Base-by-base conservation (phyloP, 805 yeast species). In the Suhomyces sp. region DNA sequence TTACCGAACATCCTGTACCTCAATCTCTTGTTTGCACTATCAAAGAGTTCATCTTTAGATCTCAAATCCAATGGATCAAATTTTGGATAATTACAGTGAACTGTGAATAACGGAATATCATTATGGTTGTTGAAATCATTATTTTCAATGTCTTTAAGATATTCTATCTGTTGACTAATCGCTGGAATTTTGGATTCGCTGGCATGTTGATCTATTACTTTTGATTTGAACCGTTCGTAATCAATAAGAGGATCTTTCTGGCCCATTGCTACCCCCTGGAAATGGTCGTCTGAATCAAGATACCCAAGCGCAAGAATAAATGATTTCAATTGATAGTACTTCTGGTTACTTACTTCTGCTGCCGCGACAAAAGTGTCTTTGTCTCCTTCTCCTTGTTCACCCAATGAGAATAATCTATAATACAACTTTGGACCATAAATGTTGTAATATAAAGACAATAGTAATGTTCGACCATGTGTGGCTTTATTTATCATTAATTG, bases 401-500 rank as follows among this genome's bases (percentile, higher is more conserved):
- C 81, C 54, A 78, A 79, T 3, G 82, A 65, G 25, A 81, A 60
- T 30, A 81, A 60, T 2, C 77, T 78, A 51, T 79, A 81, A 53
- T 71, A 81, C 37, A 72, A 64, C 6, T 69, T 58, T 20, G 81
- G 83, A 0, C 88, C 88, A 51, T 70, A 76, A 35, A 77, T 62
- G 48, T 82, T 82, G 57, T 83, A 83, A 56, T 80, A 83, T 24
- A 79, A 55, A 0, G 87, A 71, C 31, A 83, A 60, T 41, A 82
- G 60, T 33, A 83, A 58, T 3, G 83, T 72, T 46, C 64, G 62
- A 31, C 76, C 74, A 51, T 83, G 88, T 1, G 70, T 64, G 23
- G 58, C 61, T 54, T 80, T 82, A 47, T 77, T 73, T 31, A 82
- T 67, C 34, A 79, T 50, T 36, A 83, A 50, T 51, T 82, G 85